Conservation (phyloP, 2,329 filamentous ascomycete genomes). For the Didymella lethalis region DNA sequence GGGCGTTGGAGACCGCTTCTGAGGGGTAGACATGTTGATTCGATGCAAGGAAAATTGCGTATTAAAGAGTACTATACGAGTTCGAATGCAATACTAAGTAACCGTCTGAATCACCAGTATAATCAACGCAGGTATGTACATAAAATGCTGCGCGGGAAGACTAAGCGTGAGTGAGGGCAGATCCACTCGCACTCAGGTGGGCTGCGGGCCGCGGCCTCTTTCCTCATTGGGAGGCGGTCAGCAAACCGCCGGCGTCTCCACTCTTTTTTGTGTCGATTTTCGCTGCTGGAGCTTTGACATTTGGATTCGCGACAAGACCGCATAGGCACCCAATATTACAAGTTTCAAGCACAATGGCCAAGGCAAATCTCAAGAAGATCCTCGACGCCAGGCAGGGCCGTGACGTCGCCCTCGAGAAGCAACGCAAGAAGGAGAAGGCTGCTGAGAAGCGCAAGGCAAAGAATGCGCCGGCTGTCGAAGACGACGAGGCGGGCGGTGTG, state of each 20-base stretch:
- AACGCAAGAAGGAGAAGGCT: slow-evolving; percentile 71
- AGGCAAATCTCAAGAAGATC: slow-evolving; percentile 64
- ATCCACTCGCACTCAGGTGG: slow-evolving; percentile 27
- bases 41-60: neutral
- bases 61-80: neutral
- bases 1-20: slow-evolving; percentile 9
- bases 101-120: neutral
- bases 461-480: slow-evolving; percentile 31
- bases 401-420: slow-evolving; percentile 79
- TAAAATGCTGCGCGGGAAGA: neutral
- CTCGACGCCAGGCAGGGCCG: slow-evolving; percentile 66
- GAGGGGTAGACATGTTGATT: slow-evolving; percentile 29
- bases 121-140: neutral
- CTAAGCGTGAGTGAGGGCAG: slow-evolving; percentile 5
- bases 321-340: slow-evolving; percentile 2
- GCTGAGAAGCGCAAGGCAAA: slow-evolving; percentile 59
- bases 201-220: slow-evolving; percentile 34
- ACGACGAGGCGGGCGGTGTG: slow-evolving; percentile 41
- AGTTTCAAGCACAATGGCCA: slow-evolving; percentile 45
- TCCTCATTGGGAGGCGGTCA: slow-evolving; percentile 41
- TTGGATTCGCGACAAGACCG: slow-evolving; percentile 9
- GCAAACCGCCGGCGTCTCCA: slow-evolving; percentile 4
- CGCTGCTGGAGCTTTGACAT: slow-evolving; percentile 28
- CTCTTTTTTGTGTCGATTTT: slow-evolving; percentile 3
- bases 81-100: neutral